These are phyloP conservation scores for Fusarium dlaminii DNA, from an alignment of 2,329 filamentous ascomycete genomes.

Conservation along the genomic window DNA sequence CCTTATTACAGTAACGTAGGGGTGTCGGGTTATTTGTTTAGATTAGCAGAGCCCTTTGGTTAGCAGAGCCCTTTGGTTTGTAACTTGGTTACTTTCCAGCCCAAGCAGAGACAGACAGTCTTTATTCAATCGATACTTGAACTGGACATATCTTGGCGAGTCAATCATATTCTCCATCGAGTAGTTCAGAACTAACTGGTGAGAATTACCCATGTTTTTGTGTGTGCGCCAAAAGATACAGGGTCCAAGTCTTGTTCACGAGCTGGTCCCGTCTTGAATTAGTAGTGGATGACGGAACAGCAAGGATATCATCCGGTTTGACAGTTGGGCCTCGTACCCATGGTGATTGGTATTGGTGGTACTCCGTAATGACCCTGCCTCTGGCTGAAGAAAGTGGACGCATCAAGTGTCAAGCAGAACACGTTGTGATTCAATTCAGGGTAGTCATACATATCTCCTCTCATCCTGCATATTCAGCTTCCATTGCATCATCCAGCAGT, in stretches of 20 bases:
- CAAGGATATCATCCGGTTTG: conserved; percentile 32
- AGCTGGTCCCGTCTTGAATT: conserved; percentile 30
- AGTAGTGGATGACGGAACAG: conserved; percentile 29
- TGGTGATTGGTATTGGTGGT: not conserved
- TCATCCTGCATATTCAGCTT: conserved; percentile 13
- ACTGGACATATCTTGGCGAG: not conserved
- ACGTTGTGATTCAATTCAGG: conserved; percentile 24
- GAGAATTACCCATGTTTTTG: conserved; percentile 15
- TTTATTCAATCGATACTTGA: not conserved
- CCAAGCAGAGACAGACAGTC: not conserved
- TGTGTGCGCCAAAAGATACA: conserved; percentile 24
- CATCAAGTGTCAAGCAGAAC: conserved; percentile 4
- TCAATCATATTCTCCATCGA: not conserved
- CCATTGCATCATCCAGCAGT: conserved; percentile 1
- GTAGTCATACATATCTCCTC: not conserved
- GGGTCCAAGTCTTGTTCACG: conserved; percentile 37
- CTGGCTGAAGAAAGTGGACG: not conserved
- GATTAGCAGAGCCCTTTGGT: not conserved
- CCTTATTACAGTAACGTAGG: not conserved
- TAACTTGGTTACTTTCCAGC: not conserved
- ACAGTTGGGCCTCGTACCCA: conserved; percentile 18
- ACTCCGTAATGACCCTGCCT: not conserved
- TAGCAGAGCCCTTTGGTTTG: not conserved
- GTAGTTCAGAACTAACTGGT: not conserved
- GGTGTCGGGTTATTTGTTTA: not conserved